phyloP scores from a whole-genome alignment of 2,329 filamentous ascomycete species.

The Stemphylium lycopersici region DNA sequence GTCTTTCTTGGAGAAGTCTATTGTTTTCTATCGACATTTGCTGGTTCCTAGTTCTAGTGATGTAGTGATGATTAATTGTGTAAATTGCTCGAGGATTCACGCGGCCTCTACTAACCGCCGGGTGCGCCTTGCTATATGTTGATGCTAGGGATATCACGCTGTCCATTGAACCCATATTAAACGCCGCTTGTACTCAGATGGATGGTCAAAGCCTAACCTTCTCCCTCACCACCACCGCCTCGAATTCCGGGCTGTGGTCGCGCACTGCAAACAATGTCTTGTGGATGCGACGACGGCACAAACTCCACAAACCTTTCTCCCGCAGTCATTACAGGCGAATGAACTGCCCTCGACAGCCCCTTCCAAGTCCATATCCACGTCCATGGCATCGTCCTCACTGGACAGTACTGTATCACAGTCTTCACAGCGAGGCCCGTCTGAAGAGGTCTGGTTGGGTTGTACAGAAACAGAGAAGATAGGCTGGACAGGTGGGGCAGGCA shows the following conservation, averaged over 20 bases:
- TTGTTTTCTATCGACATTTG: too few species aligned
- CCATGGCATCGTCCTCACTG: constrained; percentile 42
- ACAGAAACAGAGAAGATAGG: constrained; percentile 22
- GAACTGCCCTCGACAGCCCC: constrained; percentile 30
- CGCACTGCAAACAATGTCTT: constrained; percentile 52
- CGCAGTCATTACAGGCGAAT: constrained; percentile 48
- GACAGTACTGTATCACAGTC: constrained; percentile 52
- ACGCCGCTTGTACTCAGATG: neutral
- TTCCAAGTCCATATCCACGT: constrained; percentile 46
- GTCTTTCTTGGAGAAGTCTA: too few species aligned
- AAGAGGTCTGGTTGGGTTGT: constrained; percentile 7
- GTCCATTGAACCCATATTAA: neutral
- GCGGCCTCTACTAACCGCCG: too few species aligned
- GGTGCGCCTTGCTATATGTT: too few species aligned
- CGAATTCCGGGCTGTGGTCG: constrained; percentile 27
- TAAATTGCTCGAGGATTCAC: too few species aligned
- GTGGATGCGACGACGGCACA: constrained; percentile 50
- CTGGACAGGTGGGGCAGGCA: constrained; percentile 43
- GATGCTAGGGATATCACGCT: neutral
- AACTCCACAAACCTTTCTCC: constrained; percentile 49
- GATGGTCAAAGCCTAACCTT: neutral
- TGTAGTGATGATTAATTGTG: too few species aligned
- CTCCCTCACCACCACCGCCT: constrained; percentile 21
- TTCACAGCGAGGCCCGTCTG: constrained; percentile 46
- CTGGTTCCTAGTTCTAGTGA: too few species aligned